Evolutionary conservation across 2,329 filamentous ascomycete genomes (phyloP), one percentile per base, ranked within the genome.

Genomic region (Penicillium sp.): DNA sequence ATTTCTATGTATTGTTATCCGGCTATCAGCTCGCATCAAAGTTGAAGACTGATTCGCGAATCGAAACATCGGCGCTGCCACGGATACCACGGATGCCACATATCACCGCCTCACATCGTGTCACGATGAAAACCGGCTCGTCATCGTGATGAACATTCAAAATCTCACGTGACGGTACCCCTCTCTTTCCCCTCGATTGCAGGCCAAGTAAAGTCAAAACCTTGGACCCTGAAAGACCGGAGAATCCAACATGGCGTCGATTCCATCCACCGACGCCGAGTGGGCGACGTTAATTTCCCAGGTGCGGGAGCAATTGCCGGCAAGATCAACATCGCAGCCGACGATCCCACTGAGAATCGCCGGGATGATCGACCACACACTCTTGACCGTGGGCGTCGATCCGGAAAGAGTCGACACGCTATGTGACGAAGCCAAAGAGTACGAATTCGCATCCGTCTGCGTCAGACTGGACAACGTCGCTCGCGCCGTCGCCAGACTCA

Each of bases 401-500:
- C 60, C 67, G 5, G 62, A 69, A 14, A 74, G 81, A 51, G 77
- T 85, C 50, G 78, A 82, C 63, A 67, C 64, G 9, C 68, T 85
- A 27, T 85, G 82, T 62, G 69, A 69, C 2, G 82, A 85, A 70
- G 82, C 82, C 4, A 70, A 70, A 44, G 68, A 72, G 3, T 56
- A 74, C 56, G 64, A 63, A 22, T 73, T 71, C 42, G 62, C 70
- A 62, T 76, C 80, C 9, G 82, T 85, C 49, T 85, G 82, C 62
- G 81, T 85, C 2, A 77, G 82, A 7, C 69, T 77, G 1, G 71
- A 75, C 31, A 76, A 76, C 64, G 81, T 85, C n/a, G 58, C 72
- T 22, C 76, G 74, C 49, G 79, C 79, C 44, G 74, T 75, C 16
- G 59, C 73, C 38, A 75, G 78, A 48, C 73, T 85, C 31, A 58